Conservation (phyloP, 345 rosid genomes). For the Rhizophora mangle region DNA sequence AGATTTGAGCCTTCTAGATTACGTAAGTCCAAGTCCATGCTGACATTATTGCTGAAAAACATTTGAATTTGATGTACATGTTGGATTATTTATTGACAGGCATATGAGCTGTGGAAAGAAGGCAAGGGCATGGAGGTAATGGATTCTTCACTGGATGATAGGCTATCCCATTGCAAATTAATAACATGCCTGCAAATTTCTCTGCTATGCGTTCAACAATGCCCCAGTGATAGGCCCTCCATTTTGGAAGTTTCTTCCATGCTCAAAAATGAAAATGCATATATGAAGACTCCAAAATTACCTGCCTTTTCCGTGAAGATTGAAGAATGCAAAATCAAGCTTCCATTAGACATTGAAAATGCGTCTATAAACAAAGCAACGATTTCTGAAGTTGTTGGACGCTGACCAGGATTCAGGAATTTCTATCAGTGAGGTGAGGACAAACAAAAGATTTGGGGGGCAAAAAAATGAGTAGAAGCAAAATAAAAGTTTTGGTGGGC, state of each 20-base stretch:
- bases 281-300: slow-evolving; percentile 17
- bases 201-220: slow-evolving; percentile 32
- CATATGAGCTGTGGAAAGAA: slow-evolving; percentile 29
- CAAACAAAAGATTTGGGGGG: too few relatives aligned
- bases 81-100: slow-evolving; percentile 14
- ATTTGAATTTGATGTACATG: background rate
- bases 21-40: slow-evolving; percentile 23
- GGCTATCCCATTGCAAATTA: slow-evolving; percentile 17
- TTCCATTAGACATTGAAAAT: background rate
- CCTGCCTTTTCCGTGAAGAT: slow-evolving; percentile 28
- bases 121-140: slow-evolving; percentile 22
- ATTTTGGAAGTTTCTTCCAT: slow-evolving; percentile 29
- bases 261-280: slow-evolving; percentile 20
- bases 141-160: slow-evolving; percentile 30
- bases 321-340: background rate
- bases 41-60: background rate
- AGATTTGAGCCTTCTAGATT: slow-evolving; percentile 21
- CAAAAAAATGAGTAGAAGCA: too few relatives aligned
- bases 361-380: too few relatives aligned
- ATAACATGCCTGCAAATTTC: slow-evolving; percentile 36
- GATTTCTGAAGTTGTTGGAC: too few relatives aligned
- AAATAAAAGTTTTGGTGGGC: too few relatives aligned
- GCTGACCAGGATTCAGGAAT: too few relatives aligned
- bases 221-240: slow-evolving; percentile 28
- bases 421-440: too few relatives aligned